phyloP scores from a whole-genome alignment of 768 basidiomycete genomes.

The Dentipellis fragilis region DNA sequence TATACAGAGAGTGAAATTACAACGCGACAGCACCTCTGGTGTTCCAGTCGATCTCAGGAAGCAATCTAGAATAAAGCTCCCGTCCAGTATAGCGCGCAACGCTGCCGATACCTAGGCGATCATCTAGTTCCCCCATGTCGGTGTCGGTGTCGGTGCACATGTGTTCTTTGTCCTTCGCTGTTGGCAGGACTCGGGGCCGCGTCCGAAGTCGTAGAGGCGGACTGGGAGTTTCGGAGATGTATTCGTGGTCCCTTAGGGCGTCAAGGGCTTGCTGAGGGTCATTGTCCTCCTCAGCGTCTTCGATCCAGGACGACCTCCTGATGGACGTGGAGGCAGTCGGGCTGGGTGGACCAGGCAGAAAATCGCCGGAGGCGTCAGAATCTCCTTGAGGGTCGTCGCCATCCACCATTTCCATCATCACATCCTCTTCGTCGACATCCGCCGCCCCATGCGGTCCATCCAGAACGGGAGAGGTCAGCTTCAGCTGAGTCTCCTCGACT shows the following conservation, averaged over 20 bases:
- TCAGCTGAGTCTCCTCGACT: background rate
- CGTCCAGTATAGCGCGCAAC: background rate
- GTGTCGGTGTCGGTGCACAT: too few species aligned
- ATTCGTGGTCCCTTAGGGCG: too few species aligned
- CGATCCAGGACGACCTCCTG: background rate
- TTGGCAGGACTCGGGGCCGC: too few species aligned
- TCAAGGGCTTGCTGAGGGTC: too few species aligned
- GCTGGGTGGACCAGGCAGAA: background rate
- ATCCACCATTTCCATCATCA: background rate
- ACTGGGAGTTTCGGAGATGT: too few species aligned
- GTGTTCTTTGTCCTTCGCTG: too few species aligned
- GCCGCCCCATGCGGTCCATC: background rate
- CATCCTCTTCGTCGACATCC: background rate
- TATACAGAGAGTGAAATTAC: background rate
- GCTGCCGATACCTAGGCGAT: too few species aligned
- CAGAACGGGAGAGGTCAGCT: background rate
- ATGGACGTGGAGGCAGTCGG: background rate
- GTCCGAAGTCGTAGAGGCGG: too few species aligned
- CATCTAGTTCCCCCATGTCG: too few species aligned
- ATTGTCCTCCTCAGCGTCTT: background rate
- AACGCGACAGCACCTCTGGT: too few species aligned
- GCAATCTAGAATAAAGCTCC: background rate
- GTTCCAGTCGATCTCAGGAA: background rate
- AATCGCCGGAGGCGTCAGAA: background rate
- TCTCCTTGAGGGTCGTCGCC: background rate